These are phyloP conservation scores for Fagus sylvatica DNA, from an alignment of 306 rosid species.

Conservation along the genomic window DNA sequence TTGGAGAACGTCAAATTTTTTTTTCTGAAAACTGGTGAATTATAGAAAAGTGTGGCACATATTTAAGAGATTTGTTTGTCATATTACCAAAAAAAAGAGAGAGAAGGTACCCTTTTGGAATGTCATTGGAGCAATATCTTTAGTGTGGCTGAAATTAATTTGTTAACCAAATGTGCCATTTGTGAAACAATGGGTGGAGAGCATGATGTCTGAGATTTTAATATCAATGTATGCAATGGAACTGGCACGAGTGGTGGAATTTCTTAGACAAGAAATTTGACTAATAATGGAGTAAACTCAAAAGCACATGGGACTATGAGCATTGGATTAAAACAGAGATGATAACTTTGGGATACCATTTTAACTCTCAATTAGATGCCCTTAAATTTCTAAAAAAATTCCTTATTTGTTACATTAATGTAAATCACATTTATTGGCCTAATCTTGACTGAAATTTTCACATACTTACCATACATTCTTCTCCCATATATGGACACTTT, in stretches of 20 bases:
- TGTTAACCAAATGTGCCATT: background rate
- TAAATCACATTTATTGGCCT: background rate
- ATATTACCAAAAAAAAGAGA: too few relatives aligned
- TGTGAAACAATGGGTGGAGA: background rate
- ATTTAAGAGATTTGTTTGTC: too few relatives aligned
- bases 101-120: background rate
- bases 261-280: background rate
- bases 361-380: slow-evolving; percentile 26
- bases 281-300: background rate
- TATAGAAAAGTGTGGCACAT: too few relatives aligned
- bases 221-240: background rate
- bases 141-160: background rate
- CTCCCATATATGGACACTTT: background rate
- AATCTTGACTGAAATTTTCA: background rate
- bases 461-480: background rate
- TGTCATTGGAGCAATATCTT: background rate
- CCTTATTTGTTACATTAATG: background rate
- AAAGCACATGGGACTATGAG: background rate
- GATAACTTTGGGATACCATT: slow-evolving; percentile 1
- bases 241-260: background rate
- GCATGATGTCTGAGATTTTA: background rate
- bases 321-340: background rate
- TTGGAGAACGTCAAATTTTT: too few relatives aligned
- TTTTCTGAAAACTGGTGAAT: too few relatives aligned
- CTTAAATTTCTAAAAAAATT: slow-evolving; percentile 5